A percentile compares a stretch with the other conserved stretches of the same genome.
Conservation (phyloP, 2,329 filamentous ascomycete species). For the Fusarium haematococcum region DNA sequence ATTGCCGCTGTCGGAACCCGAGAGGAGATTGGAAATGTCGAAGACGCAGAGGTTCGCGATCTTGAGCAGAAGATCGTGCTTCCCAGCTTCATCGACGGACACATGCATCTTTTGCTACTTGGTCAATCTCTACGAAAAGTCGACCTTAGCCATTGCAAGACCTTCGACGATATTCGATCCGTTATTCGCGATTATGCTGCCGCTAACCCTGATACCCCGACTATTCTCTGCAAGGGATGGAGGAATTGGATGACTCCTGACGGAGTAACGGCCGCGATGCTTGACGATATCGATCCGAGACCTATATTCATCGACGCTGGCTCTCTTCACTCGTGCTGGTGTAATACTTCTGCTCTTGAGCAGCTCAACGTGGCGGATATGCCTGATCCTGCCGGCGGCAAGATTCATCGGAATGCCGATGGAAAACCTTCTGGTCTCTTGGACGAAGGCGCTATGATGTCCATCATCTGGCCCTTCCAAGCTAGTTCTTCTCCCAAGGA, state of each 20-base stretch:
- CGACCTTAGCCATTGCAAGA: not conserved
- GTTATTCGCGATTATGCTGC: not conserved
- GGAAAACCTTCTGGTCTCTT: not conserved
- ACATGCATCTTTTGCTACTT: not conserved
- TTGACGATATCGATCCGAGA: slow-evolving; percentile 64
- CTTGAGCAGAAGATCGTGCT: not conserved
- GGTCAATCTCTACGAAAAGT: not conserved
- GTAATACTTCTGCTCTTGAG: slow-evolving; percentile 60
- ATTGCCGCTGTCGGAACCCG: slow-evolving; percentile 48
- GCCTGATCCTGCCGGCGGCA: slow-evolving; percentile 29
- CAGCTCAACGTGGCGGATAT: slow-evolving; percentile 60
- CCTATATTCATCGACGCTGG: slow-evolving; percentile 68
- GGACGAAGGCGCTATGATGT: not conserved
- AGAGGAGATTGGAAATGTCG: slow-evolving; percentile 7
- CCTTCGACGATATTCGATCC: not conserved
- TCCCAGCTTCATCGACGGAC: not conserved
- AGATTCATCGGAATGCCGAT: not conserved
- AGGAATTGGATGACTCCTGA: slow-evolving; percentile 61
- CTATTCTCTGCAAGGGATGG: slow-evolving; percentile 55
- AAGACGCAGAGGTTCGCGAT: not conserved
- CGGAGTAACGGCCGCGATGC: slow-evolving; percentile 54
- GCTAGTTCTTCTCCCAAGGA: slow-evolving; percentile 58
- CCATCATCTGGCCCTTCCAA: slow-evolving; percentile 57
- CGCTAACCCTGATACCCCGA: not conserved
- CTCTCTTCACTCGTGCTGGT: slow-evolving; percentile 66